Conservation (phyloP, 2,329 filamentous ascomycete genomes). For the Grosmannia penicillata region DNA sequence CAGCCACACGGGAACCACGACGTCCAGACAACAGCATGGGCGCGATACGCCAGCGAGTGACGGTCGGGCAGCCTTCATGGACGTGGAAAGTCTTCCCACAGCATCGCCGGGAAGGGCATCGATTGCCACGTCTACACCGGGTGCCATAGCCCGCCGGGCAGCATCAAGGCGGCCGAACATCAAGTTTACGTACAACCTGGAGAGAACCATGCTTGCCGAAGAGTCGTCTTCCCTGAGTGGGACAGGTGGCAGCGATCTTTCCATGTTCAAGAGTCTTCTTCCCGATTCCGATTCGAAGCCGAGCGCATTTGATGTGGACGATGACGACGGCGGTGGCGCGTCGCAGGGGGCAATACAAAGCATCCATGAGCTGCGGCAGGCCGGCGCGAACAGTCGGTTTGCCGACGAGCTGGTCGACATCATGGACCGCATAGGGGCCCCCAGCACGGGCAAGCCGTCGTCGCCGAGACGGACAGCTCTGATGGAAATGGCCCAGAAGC, state of each 20-base stretch:
- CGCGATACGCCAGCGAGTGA: constrained; percentile 7
- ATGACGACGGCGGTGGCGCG: constrained; percentile 27
- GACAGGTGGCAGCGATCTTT: constrained; percentile 10
- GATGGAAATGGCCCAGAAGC: constrained; percentile 43
- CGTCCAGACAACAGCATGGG: constrained; percentile 1
- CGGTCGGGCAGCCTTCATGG: constrained; percentile 3
- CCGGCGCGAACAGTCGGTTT: constrained; percentile 51
- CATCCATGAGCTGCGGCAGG: constrained; percentile 50
- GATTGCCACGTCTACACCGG: constrained; percentile 8
- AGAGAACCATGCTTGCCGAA: constrained; percentile 22
- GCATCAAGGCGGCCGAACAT: constrained; percentile 16
- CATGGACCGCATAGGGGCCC: constrained; percentile 42
- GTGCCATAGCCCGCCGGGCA: constrained; percentile 9
- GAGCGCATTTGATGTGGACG: constrained; percentile 21
- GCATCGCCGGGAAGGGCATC: constrained; percentile 6
- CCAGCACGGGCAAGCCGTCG: constrained; percentile 24
- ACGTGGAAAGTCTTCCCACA: constrained; percentile 8
- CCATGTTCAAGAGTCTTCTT: constrained; percentile 13
- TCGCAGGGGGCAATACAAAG: constrained; percentile 40
- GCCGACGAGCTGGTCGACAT: constrained; percentile 52
- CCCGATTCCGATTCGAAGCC: constrained; percentile 11
- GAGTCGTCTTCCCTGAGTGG: constrained; percentile 12
- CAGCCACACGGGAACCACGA: constrained; percentile 5
- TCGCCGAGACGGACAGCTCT: constrained; percentile 43
- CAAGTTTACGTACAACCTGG: constrained; percentile 23